Base-by-base conservation (phyloP, 176 grass and related monocot species). In the Triticum aestivum region DNA sequence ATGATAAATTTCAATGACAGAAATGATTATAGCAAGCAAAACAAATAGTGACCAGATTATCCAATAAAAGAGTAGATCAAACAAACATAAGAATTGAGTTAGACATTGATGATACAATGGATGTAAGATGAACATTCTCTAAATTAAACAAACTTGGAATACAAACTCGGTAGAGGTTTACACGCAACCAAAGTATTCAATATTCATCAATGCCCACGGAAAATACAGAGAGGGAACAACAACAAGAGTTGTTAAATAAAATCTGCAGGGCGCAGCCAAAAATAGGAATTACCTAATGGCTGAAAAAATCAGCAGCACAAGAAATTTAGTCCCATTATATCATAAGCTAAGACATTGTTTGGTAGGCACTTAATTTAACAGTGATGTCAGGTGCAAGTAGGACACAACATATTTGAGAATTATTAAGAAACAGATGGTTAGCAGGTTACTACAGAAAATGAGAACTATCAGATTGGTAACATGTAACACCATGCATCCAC, bases 1-100 rank as follows among this genome's bases (percentile, higher is more conserved):
- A 85, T 45, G 47, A 51, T 63, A 64, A 51, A 24, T 77, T 42
- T 82, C 11, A 86, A 76, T 18, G 61, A 61, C 61, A 21, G 65
- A 21, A 59, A 56, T 71, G 8, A 75, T 67, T 76, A 56, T 58
- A 79, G 37, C 20, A 37, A 73, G 83, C 0, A 21, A 37, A 58
- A 68, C 34, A 84, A 6, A 35, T 41, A 51, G 30, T 84, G 61
- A 84, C 6, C 58, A 68, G 5, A 47, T 10, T 8, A 74, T 27
- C 34, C 6, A 83, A 47, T 29, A 69, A 70, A 39, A 68, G 8
- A 61, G 44, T 47, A 37, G 3, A 79, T 65, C 32, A 33, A 79
- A 34, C 26, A 67, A 42, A 78, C 26, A 30, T 84, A 49, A 73
- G 20, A 83, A 41, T 63, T 44, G 12, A 7, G n/a, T 8, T 68